A percentile compares a stretch with the other conserved stretches of the same genome.
Evolutionary conservation across 1,139 yeast genomes (phyloP).

Genomic region (Lizanozyma gosingica): DNA sequence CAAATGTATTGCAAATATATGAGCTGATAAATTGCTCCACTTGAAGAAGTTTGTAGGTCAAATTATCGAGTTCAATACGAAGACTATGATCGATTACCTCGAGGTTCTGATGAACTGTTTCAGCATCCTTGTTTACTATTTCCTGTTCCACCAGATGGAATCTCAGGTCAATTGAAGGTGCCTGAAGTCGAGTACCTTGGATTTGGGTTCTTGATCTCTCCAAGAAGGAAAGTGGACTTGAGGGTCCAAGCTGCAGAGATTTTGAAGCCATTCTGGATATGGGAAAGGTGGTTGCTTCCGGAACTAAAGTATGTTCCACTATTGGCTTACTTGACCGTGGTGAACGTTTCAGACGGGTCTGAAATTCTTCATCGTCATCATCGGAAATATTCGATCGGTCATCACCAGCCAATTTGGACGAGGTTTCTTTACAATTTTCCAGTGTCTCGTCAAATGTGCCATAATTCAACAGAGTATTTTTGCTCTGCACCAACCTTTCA

Average conservation of each 20-base stretch:
- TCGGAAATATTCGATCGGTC: not conserved
- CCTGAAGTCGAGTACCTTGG: not conserved
- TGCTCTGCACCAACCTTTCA: not conserved
- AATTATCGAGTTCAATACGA: not conserved
- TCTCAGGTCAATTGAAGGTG: not conserved
- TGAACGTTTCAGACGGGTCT: not conserved
- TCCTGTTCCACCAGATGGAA: not conserved
- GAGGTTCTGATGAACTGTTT: not conserved
- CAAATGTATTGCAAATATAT: not conserved
- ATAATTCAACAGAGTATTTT: not conserved
- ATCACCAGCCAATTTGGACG: not conserved
- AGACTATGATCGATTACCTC: not conserved
- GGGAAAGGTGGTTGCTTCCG: not conserved
- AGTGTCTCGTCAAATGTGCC: not conserved
- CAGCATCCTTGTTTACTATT: not conserved
- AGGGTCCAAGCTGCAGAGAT: not conserved
- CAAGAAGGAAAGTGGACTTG: not conserved
- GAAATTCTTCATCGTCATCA: not conserved
- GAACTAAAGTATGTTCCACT: too few relatives aligned
- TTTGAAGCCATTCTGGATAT: not conserved
- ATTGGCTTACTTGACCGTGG: too few relatives aligned
- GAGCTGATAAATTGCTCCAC: not conserved
- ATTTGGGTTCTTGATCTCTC: not conserved
- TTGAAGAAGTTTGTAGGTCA: not conserved
- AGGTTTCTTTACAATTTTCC: not conserved